Percentiles rank a stretch among this genome's conserved stretches.
These are phyloP conservation scores for Castanospermum australe DNA, from an alignment of 306 rosid species.

Conservation along the genomic window DNA sequence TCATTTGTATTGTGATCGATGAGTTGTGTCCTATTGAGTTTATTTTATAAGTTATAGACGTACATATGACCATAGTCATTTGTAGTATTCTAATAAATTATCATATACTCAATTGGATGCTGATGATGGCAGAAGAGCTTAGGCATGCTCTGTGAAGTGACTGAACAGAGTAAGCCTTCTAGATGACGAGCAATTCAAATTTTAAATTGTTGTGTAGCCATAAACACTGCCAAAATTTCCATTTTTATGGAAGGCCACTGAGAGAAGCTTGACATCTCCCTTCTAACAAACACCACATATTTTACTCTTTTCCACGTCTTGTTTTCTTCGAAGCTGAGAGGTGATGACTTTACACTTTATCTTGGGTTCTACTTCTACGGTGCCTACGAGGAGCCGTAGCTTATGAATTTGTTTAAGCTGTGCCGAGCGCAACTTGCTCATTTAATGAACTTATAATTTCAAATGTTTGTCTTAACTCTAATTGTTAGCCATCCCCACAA, in stretches of 20 bases:
- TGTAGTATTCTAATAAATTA: neutral
- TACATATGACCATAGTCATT: neutral
- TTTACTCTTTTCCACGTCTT: neutral
- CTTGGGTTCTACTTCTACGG: neutral
- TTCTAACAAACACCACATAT: constrained; percentile 14
- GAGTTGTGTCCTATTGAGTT: no score
- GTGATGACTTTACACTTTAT: neutral
- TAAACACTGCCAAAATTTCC: neutral
- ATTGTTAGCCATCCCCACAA: neutral
- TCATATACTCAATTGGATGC: no score
- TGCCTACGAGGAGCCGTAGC: neutral
- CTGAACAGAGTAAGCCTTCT: neutral
- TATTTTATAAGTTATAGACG: neutral
- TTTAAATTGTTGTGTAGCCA: neutral
- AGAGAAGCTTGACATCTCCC: constrained; percentile 12
- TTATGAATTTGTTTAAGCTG: neutral
- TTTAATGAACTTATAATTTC: neutral
- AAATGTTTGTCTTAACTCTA: neutral
- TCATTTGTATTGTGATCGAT: neutral
- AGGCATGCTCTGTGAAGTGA: neutral
- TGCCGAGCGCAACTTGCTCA: neutral
- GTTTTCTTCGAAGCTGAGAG: neutral
- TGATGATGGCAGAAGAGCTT: neutral
- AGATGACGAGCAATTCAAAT: neutral
- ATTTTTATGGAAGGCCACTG: neutral